Conservation (phyloP, 2,329 filamentous ascomycete genomes). For the Fusarium tjaetaba region DNA sequence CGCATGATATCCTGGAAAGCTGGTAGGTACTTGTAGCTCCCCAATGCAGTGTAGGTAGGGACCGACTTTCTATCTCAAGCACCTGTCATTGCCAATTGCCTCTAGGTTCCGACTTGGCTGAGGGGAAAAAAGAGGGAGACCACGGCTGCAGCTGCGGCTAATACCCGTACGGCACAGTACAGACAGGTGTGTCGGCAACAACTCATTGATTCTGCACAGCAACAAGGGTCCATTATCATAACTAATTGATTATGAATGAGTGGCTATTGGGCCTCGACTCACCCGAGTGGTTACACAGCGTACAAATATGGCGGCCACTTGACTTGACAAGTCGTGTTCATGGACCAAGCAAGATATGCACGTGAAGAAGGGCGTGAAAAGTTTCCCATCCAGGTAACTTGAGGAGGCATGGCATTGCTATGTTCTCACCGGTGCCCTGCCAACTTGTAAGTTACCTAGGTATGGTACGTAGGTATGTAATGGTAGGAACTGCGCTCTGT, state of each 20-base stretch:
- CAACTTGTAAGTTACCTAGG: background rate
- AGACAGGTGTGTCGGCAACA: background rate
- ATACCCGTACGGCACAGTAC: background rate
- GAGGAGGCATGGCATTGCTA: background rate
- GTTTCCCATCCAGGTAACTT: background rate
- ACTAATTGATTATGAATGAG: background rate
- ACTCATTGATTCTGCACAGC: background rate
- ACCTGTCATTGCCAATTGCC: background rate
- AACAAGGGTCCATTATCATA: background rate
- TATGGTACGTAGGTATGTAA: background rate
- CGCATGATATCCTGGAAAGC: background rate
- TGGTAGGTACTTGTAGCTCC: background rate
- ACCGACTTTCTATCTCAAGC: background rate
- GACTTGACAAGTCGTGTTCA: background rate
- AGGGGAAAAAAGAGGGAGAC: background rate
- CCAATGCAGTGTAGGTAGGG: background rate
- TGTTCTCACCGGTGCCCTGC: background rate
- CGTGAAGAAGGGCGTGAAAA: background rate
- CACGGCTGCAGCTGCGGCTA: background rate
- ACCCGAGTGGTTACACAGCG: background rate
- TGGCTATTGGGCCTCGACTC: background rate
- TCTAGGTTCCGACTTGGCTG: background rate
- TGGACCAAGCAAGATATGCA: background rate
- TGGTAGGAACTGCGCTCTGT: background rate
- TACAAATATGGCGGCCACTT: background rate